A percentile compares a stretch with the other conserved stretches of the same genome.
Conservation (phyloP, 164 flowering plant species). For the Stephania yunnanensis region DNA sequence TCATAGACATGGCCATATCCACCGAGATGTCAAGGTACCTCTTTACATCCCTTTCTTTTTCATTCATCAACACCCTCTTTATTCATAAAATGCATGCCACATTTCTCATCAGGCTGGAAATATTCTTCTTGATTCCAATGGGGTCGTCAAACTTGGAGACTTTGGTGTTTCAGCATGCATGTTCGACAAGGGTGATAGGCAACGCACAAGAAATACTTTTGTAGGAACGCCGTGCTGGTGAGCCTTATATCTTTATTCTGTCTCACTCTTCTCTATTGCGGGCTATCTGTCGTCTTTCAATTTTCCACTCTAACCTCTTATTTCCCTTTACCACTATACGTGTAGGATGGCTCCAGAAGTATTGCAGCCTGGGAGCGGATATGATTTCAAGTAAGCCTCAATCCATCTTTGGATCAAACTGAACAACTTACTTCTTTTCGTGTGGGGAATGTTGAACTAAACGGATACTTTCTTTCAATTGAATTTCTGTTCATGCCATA, state of each 20-base stretch:
- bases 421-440: not conserved
- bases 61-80: too few species aligned
- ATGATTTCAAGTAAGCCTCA: constrained; percentile 84
- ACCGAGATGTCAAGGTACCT: constrained; percentile 86
- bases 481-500: too few species aligned
- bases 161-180: constrained; percentile 98
- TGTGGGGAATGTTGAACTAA: too few species aligned
- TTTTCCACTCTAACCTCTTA: not conserved
- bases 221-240: constrained; percentile 99
- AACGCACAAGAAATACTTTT: constrained; percentile 90
- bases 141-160: constrained; percentile 87
- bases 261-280: not conserved
- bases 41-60: too few species aligned
- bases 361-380: constrained; percentile 93
- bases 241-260: constrained; percentile 10
- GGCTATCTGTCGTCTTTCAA: not conserved
- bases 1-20: constrained; percentile 94
- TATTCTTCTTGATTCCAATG: constrained; percentile 75
- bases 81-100: not conserved
- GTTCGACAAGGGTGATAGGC: constrained; percentile 94
- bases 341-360: constrained; percentile 99
- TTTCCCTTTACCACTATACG: too few species aligned
- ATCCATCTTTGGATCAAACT: not conserved
- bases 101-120: constrained; percentile 79
- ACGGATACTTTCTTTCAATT: too few species aligned